phyloP scores from a whole-genome alignment of 768 basidiomycete genomes.

The Pisolithus tinctorius region DNA sequence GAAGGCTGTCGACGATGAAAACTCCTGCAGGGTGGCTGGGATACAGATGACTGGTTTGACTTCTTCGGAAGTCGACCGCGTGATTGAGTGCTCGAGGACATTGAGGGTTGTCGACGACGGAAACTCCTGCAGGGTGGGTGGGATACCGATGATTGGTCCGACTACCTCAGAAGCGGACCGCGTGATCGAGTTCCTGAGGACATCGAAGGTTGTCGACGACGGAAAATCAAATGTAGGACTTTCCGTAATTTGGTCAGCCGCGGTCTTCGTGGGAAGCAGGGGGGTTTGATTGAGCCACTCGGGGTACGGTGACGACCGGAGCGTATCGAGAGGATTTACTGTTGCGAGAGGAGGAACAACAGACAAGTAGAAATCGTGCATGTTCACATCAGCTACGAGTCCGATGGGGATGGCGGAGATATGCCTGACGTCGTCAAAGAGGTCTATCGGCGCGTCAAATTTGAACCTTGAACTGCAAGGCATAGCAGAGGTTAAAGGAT shows the following conservation, averaged over 20 bases:
- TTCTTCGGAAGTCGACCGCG: conserved; percentile 11
- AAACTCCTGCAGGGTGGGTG: neutral
- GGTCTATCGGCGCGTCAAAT: conserved; percentile 1
- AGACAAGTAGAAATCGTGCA: conserved; percentile 21
- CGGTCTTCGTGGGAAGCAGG: too few relatives aligned
- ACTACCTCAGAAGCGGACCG: conserved; percentile 9
- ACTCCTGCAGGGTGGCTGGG: neutral
- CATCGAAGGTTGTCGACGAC: conserved; percentile 23
- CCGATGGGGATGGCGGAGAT: conserved; percentile 13
- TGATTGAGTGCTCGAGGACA: conserved; percentile 26
- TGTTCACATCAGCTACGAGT: conserved; percentile 30
- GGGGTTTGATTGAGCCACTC: too few relatives aligned
- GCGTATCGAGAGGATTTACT: conserved; percentile 36
- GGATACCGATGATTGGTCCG: neutral
- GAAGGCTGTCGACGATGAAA: conserved; percentile 17
- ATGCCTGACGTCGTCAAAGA: conserved; percentile 8
- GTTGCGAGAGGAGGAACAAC: conserved; percentile 15
- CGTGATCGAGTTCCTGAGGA: conserved; percentile 25
- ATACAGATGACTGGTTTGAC: too few relatives aligned
- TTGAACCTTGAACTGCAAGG: neutral
- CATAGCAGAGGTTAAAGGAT: neutral
- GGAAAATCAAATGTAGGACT: conserved; percentile 10
- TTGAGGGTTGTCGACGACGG: conserved; percentile 13
- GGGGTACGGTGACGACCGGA: neutral
- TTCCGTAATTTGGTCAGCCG: neutral